A percentile compares a stretch with the other conserved stretches of the same genome.
These are phyloP conservation scores for Apiotrichum gracile DNA, from an alignment of 1,284 basidiomycete genomes.

Conservation along the genomic window DNA sequence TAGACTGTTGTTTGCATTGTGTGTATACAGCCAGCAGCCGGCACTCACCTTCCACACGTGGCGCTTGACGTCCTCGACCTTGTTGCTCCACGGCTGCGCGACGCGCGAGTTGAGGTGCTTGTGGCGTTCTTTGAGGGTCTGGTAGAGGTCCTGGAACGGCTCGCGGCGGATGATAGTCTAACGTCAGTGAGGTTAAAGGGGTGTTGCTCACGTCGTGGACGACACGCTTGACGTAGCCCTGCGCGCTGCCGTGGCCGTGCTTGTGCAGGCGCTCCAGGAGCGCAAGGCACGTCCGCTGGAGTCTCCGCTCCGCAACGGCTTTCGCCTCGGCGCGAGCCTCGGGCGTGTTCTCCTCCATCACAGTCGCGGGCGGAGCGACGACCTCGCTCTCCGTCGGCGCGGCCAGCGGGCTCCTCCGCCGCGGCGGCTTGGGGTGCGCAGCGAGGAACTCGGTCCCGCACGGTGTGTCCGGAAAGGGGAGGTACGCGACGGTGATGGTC, in stretches of 20 bases:
- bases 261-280: constrained; percentile 77
- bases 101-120: constrained; percentile 75
- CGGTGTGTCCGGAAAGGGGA: constrained; percentile 23
- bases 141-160: constrained; percentile 82
- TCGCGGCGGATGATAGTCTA: constrained; percentile 64
- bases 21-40: background rate
- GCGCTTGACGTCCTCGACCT: constrained; percentile 45
- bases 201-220: constrained; percentile 59
- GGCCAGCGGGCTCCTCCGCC: constrained; percentile 34
- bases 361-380: constrained; percentile 10
- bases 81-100: constrained; percentile 69
- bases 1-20: constrained; percentile 1
- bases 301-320: constrained; percentile 44
- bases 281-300: constrained; percentile 72
- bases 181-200: background rate
- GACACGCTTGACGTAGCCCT: constrained; percentile 79
- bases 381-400: constrained; percentile 2
- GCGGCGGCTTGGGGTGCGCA: constrained; percentile 9
- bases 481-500: constrained; percentile 26
- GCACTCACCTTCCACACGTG: constrained; percentile 46
- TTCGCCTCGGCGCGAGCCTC: constrained; percentile 4
- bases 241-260: constrained; percentile 73
- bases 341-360: constrained; percentile 11
- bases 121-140: constrained; percentile 74
- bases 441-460: constrained; percentile 3